A percentile compares a stretch with the other conserved stretches of the same genome.
phyloP scores from a whole-genome alignment of 2,329 filamentous ascomycete genomes.

The Fusarium oxysporum region DNA sequence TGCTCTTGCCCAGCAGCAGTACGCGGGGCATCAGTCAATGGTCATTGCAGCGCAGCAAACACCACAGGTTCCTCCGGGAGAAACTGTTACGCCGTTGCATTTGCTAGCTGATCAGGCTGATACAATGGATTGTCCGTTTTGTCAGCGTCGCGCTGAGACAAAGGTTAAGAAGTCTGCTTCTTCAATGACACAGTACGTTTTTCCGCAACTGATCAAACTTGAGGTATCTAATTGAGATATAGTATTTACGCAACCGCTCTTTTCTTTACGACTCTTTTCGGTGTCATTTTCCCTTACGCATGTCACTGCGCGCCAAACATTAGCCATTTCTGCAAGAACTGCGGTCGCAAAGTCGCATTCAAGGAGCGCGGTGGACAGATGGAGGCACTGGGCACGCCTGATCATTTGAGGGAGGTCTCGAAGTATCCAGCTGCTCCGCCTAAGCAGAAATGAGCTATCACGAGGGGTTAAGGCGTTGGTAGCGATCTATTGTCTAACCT shows the following conservation, averaged over 20 bases:
- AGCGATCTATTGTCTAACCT: conserved; percentile 17
- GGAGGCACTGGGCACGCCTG: conserved; percentile 41
- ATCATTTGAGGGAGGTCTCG: conserved; percentile 42
- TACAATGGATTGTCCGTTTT: conserved; percentile 44
- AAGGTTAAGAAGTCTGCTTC: conserved; percentile 39
- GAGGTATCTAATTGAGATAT: not conserved
- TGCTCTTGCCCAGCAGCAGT: conserved; percentile 30
- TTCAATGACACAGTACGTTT: conserved; percentile 41
- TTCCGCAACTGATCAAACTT: no score
- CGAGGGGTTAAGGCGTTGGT: conserved; percentile 3
- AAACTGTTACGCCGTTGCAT: conserved; percentile 44
- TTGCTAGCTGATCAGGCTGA: conserved; percentile 43
- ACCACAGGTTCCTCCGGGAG: not conserved
- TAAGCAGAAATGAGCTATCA: conserved; percentile 1
- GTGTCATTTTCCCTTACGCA: conserved; percentile 40
- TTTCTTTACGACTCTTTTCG: conserved; percentile 42
- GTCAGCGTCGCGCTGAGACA: conserved; percentile 36
- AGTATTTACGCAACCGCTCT: conserved; percentile 31
- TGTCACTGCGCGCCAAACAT: conserved; percentile 40
- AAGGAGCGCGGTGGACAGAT: conserved; percentile 27
- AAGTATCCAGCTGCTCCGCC: conserved; percentile 32
- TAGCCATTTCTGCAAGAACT: conserved; percentile 44
- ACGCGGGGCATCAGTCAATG: conserved; percentile 32
- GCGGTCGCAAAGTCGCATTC: conserved; percentile 42
- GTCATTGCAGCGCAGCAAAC: not conserved